Evolutionary conservation across 2,329 filamentous ascomycete species (phyloP).

Genomic region (Alternaria atra): DNA sequence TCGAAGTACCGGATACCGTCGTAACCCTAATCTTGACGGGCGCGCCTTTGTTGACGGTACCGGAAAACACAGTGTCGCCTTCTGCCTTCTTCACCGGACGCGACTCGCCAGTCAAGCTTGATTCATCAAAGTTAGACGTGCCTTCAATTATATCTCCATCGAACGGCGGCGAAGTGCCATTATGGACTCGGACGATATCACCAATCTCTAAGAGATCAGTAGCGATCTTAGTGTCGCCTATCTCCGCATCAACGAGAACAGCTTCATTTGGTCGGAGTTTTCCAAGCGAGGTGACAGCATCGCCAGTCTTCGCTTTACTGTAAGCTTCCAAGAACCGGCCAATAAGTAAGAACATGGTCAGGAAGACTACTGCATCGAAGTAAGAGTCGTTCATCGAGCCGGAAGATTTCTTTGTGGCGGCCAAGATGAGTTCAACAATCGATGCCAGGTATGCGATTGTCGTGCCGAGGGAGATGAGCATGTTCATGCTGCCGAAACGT

Average conservation of each 20-base stretch:
- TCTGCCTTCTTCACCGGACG: slow-evolving; percentile 69
- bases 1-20: slow-evolving; percentile 71
- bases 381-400: slow-evolving; percentile 62
- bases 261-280: slow-evolving; percentile 82
- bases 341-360: slow-evolving; percentile 85
- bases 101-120: slow-evolving; percentile 85
- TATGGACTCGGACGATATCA: slow-evolving; percentile 72
- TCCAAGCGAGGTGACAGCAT: slow-evolving; percentile 81
- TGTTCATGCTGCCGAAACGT: slow-evolving; percentile 97
- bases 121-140: slow-evolving; percentile 82
- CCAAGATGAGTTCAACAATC: slow-evolving; percentile 75
- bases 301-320: slow-evolving; percentile 88
- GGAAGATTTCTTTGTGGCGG: slow-evolving; percentile 52
- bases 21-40: slow-evolving; percentile 71
- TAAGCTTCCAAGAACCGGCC: slow-evolving; percentile 83
- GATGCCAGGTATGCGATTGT: slow-evolving; percentile 88
- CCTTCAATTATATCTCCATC: slow-evolving; percentile 71
- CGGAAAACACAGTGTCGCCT: slow-evolving; percentile 74
- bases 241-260: slow-evolving; percentile 66
- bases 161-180: slow-evolving; percentile 84
- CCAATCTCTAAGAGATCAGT: slow-evolving; percentile 71
- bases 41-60: slow-evolving; percentile 75
- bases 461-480: slow-evolving; percentile 88
- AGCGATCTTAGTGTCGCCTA: slow-evolving; percentile 57
- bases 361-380: slow-evolving; percentile 91